A percentile compares a stretch with the other conserved stretches of the same genome.
Conservation (phyloP, 108 stramenopile species). For the Conticribra guillardii region DNA sequence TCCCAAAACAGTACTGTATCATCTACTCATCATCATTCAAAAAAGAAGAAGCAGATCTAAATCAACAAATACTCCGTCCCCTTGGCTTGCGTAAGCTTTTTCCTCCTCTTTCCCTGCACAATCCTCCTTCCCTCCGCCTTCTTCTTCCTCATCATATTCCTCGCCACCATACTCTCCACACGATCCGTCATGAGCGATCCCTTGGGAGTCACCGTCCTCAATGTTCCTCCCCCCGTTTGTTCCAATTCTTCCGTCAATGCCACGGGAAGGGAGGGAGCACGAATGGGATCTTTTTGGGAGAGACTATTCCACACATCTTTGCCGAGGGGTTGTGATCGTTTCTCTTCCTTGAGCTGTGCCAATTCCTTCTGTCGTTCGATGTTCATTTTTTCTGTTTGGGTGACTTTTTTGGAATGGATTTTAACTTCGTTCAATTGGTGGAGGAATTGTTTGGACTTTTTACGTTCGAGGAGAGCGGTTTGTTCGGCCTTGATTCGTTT, state of each 20-base stretch:
- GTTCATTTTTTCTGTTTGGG: slow-evolving; percentile 25
- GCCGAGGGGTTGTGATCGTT: slow-evolving; percentile 52
- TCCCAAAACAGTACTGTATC: no score
- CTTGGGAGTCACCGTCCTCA: slow-evolving; percentile 82
- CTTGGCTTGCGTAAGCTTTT: slow-evolving; percentile 41
- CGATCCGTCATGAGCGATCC: slow-evolving; percentile 81
- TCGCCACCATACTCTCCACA: slow-evolving; percentile 73
- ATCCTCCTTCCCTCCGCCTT: slow-evolving; percentile 55
- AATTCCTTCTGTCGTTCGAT: slow-evolving; percentile 32
- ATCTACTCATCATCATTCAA: no score
- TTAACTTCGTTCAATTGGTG: slow-evolving; percentile 58
- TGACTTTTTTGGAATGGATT: slow-evolving; percentile 49
- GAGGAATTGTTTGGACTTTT: slow-evolving; percentile 57
- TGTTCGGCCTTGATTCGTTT: slow-evolving; percentile 66
- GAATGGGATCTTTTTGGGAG: slow-evolving; percentile 64
- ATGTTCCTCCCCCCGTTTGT: slow-evolving; percentile 39
- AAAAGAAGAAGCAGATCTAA: no score
- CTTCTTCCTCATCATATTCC: slow-evolving; percentile 77
- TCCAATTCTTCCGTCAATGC: slow-evolving; percentile 73
- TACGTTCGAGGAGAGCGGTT: slow-evolving; percentile 52
- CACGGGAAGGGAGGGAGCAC: slow-evolving; percentile 79
- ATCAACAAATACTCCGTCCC: slow-evolving; percentile 53
- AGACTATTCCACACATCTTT: slow-evolving; percentile 52
- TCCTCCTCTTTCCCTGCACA: slow-evolving; percentile 75
- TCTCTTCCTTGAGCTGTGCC: slow-evolving; percentile 33